Evolutionary conservation across 345 rosid genomes (phyloP), one percentile per base, ranked within the genome.

Genomic region (Rhodomyrtus tomentosa): DNA sequence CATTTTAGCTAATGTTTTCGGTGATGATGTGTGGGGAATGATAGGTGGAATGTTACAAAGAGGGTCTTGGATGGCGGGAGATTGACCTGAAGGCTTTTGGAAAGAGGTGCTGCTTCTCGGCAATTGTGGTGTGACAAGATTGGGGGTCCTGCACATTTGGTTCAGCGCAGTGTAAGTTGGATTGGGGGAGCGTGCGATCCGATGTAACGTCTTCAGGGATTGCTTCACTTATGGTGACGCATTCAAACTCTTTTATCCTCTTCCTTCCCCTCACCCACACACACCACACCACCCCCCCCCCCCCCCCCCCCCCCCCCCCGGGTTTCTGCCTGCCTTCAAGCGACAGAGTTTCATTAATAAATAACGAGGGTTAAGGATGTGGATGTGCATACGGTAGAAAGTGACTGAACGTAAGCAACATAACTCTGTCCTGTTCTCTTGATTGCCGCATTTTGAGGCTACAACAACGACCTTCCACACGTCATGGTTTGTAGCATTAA

Each of bases 41-140:
- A 68, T 32, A 89, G 92, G 91, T 87, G 55, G 91, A 91, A 83
- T 72, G 82, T 21, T 88, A 83, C 89, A 87, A 55, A 82, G 88
- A 84, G n/a, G 86, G 86, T 55, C 81, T 32, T 42, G 89, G 89
- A 20, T 91, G 92, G 92, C 81, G 58, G 86, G 85, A 50, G 62
- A 88, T 81, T 18, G 51, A 53, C 56, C 83, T 88, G 58, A 88
- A 81, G 38, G 90, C 88, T 51, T 54, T 88, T 32, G 92, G 89
- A 27, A 89, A 86, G 81, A 86, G 91, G 82, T 81, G 85, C 87
- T 88, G 72, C 87, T 86, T 89, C 85, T 88, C 88, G 6, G 80
- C 87, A 50, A 50, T 54, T 21, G 88, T 80, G 45, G 7, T 85
- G 6, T 90, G 85, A 87, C 29, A 24, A 51, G 76, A 68, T 68